These are phyloP conservation scores for Pleurotus djamor DNA, from an alignment of 768 basidiomycete species.

Conservation along the genomic window DNA sequence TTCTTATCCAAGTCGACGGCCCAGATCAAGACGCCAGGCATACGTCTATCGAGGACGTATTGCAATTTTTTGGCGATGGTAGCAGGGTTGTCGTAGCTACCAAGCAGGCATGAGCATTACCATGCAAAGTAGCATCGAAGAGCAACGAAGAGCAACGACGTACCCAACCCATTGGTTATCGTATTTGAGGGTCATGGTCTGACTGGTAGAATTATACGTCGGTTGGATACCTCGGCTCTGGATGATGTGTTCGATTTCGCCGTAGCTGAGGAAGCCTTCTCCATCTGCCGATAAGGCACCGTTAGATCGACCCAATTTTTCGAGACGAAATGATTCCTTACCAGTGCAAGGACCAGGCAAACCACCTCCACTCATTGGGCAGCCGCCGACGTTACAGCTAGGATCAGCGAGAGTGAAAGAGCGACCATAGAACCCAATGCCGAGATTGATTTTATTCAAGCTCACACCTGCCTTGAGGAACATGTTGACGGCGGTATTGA, in stretches of 20 bases:
- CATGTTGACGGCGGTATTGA: constrained; percentile 5
- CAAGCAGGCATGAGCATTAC: neutral
- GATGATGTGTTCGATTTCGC: constrained; percentile 9
- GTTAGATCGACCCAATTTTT: too few relatives aligned
- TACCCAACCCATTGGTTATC: constrained; percentile 9
- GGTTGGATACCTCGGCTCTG: constrained; percentile 1
- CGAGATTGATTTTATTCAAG: constrained; percentile 6
- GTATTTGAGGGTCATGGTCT: constrained; percentile 3
- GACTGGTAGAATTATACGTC: neutral
- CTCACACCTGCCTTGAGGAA: constrained; percentile 4
- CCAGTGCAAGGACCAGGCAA: neutral
- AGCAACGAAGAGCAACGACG: neutral
- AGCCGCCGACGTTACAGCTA: constrained; percentile 2
- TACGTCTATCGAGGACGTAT: constrained; percentile 4
- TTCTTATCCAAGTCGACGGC: constrained; percentile 10
- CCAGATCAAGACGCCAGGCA: constrained; percentile 10
- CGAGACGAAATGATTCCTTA: too few relatives aligned
- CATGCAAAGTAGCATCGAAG: neutral
- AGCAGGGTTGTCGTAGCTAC: constrained; percentile 7
- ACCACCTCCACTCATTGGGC: neutral
- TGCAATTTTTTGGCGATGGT: constrained; percentile 7
- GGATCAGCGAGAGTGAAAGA: constrained; percentile 7
- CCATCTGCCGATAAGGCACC: too few relatives aligned
- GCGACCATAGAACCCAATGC: constrained; percentile 6
- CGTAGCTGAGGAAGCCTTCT: constrained; percentile 3